Conservation (phyloP, 306 rosid species). For the Cicer pinnatifidum region DNA sequence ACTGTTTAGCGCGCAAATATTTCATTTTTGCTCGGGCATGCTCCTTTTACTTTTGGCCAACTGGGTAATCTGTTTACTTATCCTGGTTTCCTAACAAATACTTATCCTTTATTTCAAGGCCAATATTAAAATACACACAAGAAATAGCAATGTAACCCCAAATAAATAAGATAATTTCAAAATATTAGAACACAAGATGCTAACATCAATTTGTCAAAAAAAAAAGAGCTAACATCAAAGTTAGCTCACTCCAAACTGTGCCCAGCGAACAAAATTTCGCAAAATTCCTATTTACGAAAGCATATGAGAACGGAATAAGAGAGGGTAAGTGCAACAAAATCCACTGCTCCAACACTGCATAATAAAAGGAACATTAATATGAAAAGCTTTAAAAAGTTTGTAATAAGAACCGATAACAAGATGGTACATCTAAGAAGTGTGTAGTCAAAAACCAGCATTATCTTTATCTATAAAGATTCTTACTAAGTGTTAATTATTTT, state of each 20-base stretch:
- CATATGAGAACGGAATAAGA: constrained; percentile 74
- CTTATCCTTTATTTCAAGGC: too few relatives aligned
- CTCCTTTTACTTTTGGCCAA: too few relatives aligned
- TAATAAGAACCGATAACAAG: constrained; percentile 7
- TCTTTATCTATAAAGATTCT: background rate
- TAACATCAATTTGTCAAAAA: background rate
- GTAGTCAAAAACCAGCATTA: constrained; percentile 11
- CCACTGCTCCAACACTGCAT: constrained; percentile 98
- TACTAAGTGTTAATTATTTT: background rate
- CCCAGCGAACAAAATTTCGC: background rate
- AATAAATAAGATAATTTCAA: too few relatives aligned
- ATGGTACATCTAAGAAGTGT: constrained; percentile 22
- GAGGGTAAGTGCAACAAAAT: constrained; percentile 93
- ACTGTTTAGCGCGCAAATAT: too few relatives aligned
- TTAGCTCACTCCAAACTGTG: constrained; percentile 24
- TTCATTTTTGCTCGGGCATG: too few relatives aligned
- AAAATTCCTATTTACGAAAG: constrained; percentile 49
- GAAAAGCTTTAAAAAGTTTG: constrained; percentile 33
- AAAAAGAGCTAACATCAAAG: constrained; percentile 17
- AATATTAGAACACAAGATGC: too few relatives aligned
- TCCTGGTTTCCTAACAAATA: too few relatives aligned
- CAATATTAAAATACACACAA: too few relatives aligned
- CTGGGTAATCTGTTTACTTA: too few relatives aligned
- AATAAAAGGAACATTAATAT: background rate
- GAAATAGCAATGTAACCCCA: too few relatives aligned